These are phyloP conservation scores for Xylariaceae sp. DNA, from an alignment of 2,329 filamentous ascomycete species.

Conservation along the genomic window DNA sequence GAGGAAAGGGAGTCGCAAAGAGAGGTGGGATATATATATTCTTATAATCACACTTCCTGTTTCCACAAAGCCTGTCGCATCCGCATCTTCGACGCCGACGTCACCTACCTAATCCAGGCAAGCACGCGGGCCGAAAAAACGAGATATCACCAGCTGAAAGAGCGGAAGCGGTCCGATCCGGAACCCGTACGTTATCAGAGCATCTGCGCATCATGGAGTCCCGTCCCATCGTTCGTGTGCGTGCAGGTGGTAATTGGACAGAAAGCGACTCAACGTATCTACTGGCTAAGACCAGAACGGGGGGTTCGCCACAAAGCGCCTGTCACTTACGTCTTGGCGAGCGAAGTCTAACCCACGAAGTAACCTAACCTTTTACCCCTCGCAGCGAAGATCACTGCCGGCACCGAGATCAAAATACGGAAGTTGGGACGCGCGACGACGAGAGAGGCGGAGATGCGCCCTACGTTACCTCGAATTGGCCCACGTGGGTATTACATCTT, in stretches of 20 bases:
- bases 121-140: background rate
- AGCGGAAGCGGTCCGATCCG: background rate
- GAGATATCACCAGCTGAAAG: background rate
- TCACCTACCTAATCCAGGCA: background rate
- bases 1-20: background rate
- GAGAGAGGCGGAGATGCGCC: background rate
- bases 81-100: background rate
- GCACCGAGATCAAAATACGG: conserved; percentile 15
- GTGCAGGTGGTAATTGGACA: background rate
- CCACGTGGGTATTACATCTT: background rate
- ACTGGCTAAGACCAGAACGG: background rate
- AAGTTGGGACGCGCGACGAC: conserved; percentile 8
- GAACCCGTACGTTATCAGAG: background rate
- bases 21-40: background rate
- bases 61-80: background rate
- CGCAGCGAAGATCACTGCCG: background rate
- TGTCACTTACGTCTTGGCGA: background rate
- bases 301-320: background rate
- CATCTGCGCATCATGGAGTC: background rate
- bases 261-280: background rate
- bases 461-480: background rate
- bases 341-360: background rate
- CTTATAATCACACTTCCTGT: background rate
- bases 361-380: too few species aligned
- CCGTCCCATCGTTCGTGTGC: background rate